Percentiles rank a stretch among this genome's conserved stretches.
Conservation (phyloP, 768 basidiomycete species). For the Holtermannia corniformis region DNA sequence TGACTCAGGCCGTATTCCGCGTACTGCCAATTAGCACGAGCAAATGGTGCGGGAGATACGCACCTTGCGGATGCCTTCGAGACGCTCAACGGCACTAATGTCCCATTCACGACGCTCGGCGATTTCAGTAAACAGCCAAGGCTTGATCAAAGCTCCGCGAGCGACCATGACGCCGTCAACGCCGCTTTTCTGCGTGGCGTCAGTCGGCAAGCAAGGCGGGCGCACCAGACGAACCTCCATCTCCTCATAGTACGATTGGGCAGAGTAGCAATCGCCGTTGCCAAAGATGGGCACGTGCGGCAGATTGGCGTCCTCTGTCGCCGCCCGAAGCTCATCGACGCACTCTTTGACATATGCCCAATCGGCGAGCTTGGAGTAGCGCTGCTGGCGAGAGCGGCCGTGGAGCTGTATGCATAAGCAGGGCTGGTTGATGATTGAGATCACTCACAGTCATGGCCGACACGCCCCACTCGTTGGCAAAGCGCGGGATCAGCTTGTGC, state of each 20-base stretch:
- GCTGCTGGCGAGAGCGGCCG: slow-evolving; percentile 86
- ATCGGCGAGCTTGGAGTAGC: slow-evolving; percentile 84
- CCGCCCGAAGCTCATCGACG: slow-evolving; percentile 61
- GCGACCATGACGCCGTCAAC: slow-evolving; percentile 96
- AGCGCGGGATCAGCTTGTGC: slow-evolving; percentile 81
- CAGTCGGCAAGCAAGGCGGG: not conserved
- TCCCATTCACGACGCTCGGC: slow-evolving; percentile 90
- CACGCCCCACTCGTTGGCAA: slow-evolving; percentile 52
- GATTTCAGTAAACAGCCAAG: slow-evolving; percentile 79
- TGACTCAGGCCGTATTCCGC: slow-evolving; percentile 72
- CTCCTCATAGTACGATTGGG: slow-evolving; percentile 67
- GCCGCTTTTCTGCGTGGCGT: slow-evolving; percentile 51
- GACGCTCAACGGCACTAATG: slow-evolving; percentile 70
- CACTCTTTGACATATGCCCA: slow-evolving; percentile 90
- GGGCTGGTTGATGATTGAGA: not conserved
- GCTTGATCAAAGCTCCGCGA: slow-evolving; percentile 86
- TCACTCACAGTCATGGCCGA: slow-evolving; percentile 49
- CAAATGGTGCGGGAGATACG: slow-evolving; percentile 13
- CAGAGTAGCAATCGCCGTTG: slow-evolving; percentile 89
- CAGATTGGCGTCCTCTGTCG: slow-evolving; percentile 42
- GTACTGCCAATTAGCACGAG: slow-evolving; percentile 48
- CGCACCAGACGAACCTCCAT: slow-evolving; percentile 40
- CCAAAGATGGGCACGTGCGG: slow-evolving; percentile 89
- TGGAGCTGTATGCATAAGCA: slow-evolving; percentile 62
- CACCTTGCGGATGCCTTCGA: slow-evolving; percentile 69